Percentiles rank a stretch among this genome's conserved stretches.
phyloP scores from a whole-genome alignment of 1,284 basidiomycete genomes.

The Ceratobasidium papillatum region DNA sequence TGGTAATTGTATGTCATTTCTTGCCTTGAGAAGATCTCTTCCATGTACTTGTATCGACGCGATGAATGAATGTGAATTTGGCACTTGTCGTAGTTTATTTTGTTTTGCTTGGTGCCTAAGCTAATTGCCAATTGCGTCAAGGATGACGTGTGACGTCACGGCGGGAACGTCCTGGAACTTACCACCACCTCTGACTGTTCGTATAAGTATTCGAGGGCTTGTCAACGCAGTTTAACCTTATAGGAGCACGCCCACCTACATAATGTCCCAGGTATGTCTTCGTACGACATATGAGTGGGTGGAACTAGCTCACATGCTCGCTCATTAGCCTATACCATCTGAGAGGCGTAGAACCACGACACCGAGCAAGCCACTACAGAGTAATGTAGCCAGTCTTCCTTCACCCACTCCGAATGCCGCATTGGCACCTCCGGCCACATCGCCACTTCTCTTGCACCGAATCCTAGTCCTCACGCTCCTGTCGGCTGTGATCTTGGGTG shows the following conservation, averaged over 20 bases:
- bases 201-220: neutral
- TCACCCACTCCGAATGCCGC: slow-evolving; percentile 6
- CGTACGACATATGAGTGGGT: neutral
- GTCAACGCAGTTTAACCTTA: neutral
- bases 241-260: no score
- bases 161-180: neutral
- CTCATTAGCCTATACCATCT: neutral
- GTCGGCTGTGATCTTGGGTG: slow-evolving; percentile 57
- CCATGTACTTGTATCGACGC: neutral
- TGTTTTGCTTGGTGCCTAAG: neutral
- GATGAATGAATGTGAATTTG: neutral
- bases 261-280: slow-evolving; percentile 28
- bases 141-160: neutral
- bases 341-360: slow-evolving; percentile 5
- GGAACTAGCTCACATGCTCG: neutral
- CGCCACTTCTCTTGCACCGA: slow-evolving; percentile 35
- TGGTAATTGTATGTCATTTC: slow-evolving; percentile 18
- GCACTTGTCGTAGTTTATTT: neutral
- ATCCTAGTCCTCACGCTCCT: slow-evolving; percentile 47
- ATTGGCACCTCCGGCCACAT: neutral
- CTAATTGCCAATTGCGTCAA: neutral
- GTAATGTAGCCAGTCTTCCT: no score
- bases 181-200: neutral
- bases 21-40: no score
- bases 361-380: neutral